Evolutionary conservation across 2,329 filamentous ascomycete genomes (phyloP).

Genomic region (Lecanicillium sp.): DNA sequence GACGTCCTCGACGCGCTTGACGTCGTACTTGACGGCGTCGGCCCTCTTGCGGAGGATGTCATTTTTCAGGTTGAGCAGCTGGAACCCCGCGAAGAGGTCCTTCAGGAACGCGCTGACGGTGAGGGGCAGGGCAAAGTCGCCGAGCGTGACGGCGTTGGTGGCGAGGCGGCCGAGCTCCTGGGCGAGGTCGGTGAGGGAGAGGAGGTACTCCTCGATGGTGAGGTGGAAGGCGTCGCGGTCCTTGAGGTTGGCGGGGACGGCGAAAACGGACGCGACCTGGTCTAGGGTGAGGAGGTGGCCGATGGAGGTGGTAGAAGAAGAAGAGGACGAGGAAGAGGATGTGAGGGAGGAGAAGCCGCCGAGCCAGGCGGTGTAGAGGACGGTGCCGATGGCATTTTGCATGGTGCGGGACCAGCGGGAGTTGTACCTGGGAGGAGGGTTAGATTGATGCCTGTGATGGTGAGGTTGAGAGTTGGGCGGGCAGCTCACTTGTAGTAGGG

Average conservation of each 20-base stretch:
- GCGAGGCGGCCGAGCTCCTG: constrained; percentile 88
- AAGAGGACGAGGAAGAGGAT: constrained; percentile 39
- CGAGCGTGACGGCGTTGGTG: constrained; percentile 88
- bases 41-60: constrained; percentile 81
- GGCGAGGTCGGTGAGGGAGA: constrained; percentile 77
- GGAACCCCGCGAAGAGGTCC: constrained; percentile 91
- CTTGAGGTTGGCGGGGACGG: constrained; percentile 86
- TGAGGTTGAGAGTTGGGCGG: background rate
- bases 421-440: constrained; percentile 57
- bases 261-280: constrained; percentile 72
- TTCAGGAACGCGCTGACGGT: constrained; percentile 91
- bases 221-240: constrained; percentile 87
- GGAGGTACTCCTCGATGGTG: constrained; percentile 94
- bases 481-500: constrained; percentile 84
- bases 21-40: constrained; percentile 92
- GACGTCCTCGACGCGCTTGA: constrained; percentile 97
- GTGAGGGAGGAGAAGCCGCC: constrained; percentile 54
- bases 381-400: constrained; percentile 65
- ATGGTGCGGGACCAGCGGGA: constrained; percentile 76
- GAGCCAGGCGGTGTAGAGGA: constrained; percentile 64
- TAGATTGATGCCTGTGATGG: background rate
- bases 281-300: constrained; percentile 78
- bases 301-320: constrained; percentile 39
- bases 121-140: constrained; percentile 78
- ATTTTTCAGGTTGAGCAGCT: constrained; percentile 96